Base-by-base conservation (phyloP, 2,329 filamentous ascomycete genomes). In the Aspergillus pseudoterreus region DNA sequence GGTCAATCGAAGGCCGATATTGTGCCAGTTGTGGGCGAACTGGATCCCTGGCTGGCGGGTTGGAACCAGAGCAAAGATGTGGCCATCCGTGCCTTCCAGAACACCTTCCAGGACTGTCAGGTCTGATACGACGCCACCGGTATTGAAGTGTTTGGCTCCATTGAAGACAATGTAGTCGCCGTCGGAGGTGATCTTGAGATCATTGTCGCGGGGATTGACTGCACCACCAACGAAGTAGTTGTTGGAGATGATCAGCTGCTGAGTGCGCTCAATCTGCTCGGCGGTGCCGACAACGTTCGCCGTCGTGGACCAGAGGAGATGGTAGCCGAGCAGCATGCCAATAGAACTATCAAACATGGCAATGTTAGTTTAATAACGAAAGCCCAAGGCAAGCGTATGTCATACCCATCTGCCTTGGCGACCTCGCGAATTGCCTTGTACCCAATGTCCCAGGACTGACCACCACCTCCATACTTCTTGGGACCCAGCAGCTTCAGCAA, bases 141-240 rank as follows among this genome's bases (percentile, higher is more conserved):
- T 87, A 61, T 84, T 87, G 73, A 87, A 87, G 67, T 80, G 75
- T 65, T 87, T 87, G 66, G 75, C 77, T 1, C 84, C 83, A 52
- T 81, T 80, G 65, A 84, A 86, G 2, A 83, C 63, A 12, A 86
- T 64, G 2, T 77, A 69, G 4, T 82, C 78, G 1, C 79, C 81
- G 1, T 82, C 74, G 1, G 73, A 66, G 0, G 73, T 81, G 54
- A 85, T 82, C 27, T 75, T 78, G 8, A 85, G 67, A 57, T 86
- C 83, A 36, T 71, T 81, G 61, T 87, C 83, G 3, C 84, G 78
- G 0, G 83, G 83, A 56, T 87, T 87, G 17, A 87, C 84, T 0
- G 84, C 81, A n/a, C 72, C 84, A 6, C 84, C 83, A 12, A 87
- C 75, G 55, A 85, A 86, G 66, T 82, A 84, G 63, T 87, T 86